A percentile compares a stretch with the other conserved stretches of the same genome.
Evolutionary conservation across 108 stramenopile species (phyloP).

Genomic region (Pseudonitzschia pungens): DNA sequence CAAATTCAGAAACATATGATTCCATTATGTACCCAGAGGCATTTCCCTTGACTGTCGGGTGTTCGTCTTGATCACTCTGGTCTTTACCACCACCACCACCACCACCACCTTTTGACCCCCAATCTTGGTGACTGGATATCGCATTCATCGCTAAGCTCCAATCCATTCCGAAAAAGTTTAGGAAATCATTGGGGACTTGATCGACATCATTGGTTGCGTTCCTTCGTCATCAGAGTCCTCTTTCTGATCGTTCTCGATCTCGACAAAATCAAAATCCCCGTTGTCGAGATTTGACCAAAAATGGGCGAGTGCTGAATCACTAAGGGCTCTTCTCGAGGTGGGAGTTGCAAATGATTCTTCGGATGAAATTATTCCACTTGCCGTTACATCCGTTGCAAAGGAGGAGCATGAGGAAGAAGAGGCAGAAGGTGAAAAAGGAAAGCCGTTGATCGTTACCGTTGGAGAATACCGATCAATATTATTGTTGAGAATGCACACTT

Average conservation of each 20-base stretch:
- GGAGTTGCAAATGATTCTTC: not conserved
- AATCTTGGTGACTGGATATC: not conserved
- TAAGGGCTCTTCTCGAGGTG: not conserved
- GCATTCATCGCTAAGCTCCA: not conserved
- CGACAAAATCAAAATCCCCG: not conserved
- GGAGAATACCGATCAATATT: not conserved
- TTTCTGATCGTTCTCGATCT: not conserved
- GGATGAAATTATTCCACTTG: not conserved
- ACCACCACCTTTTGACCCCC: not conserved
- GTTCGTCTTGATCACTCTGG: not conserved
- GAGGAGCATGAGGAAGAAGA: not conserved
- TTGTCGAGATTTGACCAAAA: not conserved
- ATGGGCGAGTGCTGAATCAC: not conserved
- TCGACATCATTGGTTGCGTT: not conserved
- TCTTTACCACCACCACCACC: not conserved
- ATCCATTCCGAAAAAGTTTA: slow-evolving; percentile 2
- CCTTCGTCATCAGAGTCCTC: not conserved
- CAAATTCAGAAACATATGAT: not conserved
- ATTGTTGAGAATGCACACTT: not conserved
- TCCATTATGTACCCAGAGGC: not conserved
- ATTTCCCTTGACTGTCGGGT: not conserved
- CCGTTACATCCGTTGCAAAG: not conserved
- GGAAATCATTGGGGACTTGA: not conserved
- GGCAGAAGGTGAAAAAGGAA: not conserved
- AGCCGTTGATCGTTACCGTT: not conserved